phyloP scores from a whole-genome alignment of 176 grass and related monocot genomes.

The Otatea glauca region DNA sequence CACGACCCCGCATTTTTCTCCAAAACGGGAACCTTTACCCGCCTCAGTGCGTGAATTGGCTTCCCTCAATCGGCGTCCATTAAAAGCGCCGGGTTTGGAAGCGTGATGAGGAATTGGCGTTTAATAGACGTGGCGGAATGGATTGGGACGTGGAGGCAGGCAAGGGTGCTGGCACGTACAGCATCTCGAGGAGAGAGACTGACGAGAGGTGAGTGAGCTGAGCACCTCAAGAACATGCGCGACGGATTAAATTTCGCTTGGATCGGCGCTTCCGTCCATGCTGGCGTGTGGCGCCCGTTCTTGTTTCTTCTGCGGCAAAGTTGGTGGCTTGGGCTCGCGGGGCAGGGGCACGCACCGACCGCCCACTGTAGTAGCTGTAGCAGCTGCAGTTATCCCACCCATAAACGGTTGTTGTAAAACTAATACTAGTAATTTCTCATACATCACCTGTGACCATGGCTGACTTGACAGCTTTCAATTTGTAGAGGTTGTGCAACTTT shows the following conservation, averaged over 20 bases:
- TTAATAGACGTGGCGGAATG: slow-evolving; percentile 39
- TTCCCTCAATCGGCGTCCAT: slow-evolving; percentile 30
- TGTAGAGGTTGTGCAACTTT: too few relatives aligned
- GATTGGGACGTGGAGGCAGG: slow-evolving; percentile 48
- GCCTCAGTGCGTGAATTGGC: not conserved
- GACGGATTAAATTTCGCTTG: not conserved
- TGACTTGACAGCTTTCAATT: too few relatives aligned
- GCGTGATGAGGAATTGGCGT: slow-evolving; percentile 35
- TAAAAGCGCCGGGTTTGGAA: slow-evolving; percentile 41
- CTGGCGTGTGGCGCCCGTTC: not conserved
- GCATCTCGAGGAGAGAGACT: slow-evolving; percentile 41
- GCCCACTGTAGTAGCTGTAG: not conserved
- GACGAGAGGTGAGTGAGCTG: slow-evolving; percentile 2
- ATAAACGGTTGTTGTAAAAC: too few relatives aligned
- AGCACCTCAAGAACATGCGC: slow-evolving; percentile 43
- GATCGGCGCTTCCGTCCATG: slow-evolving; percentile 30
- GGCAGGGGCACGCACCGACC: not conserved
- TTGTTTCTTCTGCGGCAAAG: not conserved
- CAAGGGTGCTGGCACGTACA: not conserved
- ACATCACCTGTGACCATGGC: too few relatives aligned
- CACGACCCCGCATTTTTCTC: slow-evolving; percentile 36
- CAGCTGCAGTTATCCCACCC: too few relatives aligned
- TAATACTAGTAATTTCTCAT: too few relatives aligned
- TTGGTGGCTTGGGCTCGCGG: slow-evolving; percentile 8
- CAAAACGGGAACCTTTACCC: not conserved